A percentile compares a stretch with the other conserved stretches of the same genome.
Evolutionary conservation across 371 early-diverging fungal genomes (phyloP).

Genomic region (Actinomucor elegans): DNA sequence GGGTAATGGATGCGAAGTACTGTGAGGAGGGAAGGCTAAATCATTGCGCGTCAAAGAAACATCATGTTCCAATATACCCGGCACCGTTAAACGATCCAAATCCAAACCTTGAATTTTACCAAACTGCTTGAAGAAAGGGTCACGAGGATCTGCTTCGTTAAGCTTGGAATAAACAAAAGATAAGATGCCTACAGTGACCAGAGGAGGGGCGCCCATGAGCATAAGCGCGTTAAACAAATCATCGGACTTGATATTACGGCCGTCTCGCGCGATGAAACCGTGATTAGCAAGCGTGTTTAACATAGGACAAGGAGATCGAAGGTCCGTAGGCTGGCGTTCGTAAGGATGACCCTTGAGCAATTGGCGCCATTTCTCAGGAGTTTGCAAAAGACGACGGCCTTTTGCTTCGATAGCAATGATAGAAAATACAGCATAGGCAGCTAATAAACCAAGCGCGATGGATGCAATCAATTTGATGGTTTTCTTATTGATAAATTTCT

Average conservation of each 20-base stretch:
- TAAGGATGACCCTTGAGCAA: slow-evolving; percentile 29
- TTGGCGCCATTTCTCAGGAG: slow-evolving; percentile 19
- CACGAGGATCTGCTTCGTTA: slow-evolving; percentile 11
- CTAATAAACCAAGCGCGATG: slow-evolving; percentile 1
- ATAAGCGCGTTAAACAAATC: slow-evolving; percentile 24
- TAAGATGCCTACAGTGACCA: slow-evolving; percentile 8
- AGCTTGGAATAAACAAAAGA: slow-evolving; percentile 10
- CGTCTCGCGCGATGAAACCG: slow-evolving; percentile 33
- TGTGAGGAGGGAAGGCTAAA: slow-evolving; percentile 6
- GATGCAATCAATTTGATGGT: neutral
- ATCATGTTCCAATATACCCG: slow-evolving; percentile 39
- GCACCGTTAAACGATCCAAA: slow-evolving; percentile 24
- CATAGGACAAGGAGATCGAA: slow-evolving; percentile 41
- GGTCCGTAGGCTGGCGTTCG: slow-evolving; percentile 8
- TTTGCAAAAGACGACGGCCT: slow-evolving; percentile 8
- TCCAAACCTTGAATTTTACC: slow-evolving; percentile 5
- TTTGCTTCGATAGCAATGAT: slow-evolving; percentile 9
- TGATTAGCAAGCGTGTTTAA: slow-evolving; percentile 45
- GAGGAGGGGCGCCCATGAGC: slow-evolving; percentile 15
- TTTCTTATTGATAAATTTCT: neutral
- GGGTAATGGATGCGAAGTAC: slow-evolving; percentile 4
- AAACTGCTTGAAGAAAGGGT: slow-evolving; percentile 10
- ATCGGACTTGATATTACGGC: slow-evolving; percentile 28
- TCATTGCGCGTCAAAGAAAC: slow-evolving; percentile 37
- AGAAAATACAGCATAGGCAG: neutral